Evolutionary conservation across 1,139 yeast species (phyloP).

Genomic region (Pneumocystis jirovecii): DNA sequence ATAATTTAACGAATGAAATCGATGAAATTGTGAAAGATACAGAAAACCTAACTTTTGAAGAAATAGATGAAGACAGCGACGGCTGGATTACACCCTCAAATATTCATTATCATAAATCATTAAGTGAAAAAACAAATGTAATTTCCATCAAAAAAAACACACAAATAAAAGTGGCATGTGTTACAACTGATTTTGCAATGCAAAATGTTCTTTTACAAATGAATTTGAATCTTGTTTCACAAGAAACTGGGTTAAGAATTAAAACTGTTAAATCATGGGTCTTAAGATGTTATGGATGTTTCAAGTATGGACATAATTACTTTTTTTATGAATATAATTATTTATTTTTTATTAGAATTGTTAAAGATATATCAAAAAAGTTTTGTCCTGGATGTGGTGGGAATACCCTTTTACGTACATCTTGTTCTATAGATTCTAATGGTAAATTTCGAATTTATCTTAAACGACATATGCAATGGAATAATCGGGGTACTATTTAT

Average conservation of each 20-base stretch:
- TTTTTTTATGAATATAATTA: conserved; percentile 28
- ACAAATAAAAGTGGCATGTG: conserved; percentile 53
- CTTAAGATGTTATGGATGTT: conserved; percentile 96
- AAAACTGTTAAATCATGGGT: conserved; percentile 76
- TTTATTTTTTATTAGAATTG: conserved; percentile 31
- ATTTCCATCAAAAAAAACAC: conserved; percentile 12
- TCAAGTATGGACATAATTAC: conserved; percentile 27
- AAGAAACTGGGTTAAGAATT: conserved; percentile 72
- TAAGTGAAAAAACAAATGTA: conserved; percentile 24
- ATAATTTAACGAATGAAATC: not conserved
- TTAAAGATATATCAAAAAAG: conserved; percentile 39
- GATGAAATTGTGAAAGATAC: conserved; percentile 12
- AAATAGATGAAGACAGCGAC: conserved; percentile 37
- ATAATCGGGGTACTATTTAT: conserved; percentile 68
- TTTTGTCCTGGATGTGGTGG: conserved; percentile 98
- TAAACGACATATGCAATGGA: conserved; percentile 88
- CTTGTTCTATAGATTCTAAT: conserved; percentile 60
- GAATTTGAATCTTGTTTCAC: conserved; percentile 73
- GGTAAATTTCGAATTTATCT: conserved; percentile 84
- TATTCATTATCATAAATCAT: conserved; percentile 34
- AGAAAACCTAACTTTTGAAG: conserved; percentile 18
- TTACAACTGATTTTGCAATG: conserved; percentile 94
- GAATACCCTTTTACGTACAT: conserved; percentile 73
- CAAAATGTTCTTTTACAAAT: conserved; percentile 89
- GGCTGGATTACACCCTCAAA: conserved; percentile 95